Base-by-base conservation (phyloP, 176 grass and related monocot genomes). In the Oryza punctata region DNA sequence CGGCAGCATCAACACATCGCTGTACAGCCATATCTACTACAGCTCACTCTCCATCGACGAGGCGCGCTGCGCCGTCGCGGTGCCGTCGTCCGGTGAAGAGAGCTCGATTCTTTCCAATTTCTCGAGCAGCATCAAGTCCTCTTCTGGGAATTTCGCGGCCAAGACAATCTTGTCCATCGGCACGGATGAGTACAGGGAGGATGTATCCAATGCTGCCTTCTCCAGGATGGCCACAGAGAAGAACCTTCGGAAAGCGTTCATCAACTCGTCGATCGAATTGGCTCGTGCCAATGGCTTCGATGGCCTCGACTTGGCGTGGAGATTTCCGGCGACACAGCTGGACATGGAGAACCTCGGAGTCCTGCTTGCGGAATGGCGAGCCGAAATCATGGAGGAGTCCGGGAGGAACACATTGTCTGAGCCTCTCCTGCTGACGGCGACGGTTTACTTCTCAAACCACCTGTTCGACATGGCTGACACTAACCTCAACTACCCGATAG, bases 11-110 rank as follows among this genome's bases (percentile, higher is more conserved):
- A 78, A 93, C 41, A 14, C 88, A 12, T 89, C 91, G 26, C 69
- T 93, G 67, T 93, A 89, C 77, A 93, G 86, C 63, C 94, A 96
- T 67, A 72, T 96, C 80, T 96, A 93, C 81, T 96, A 96, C 86
- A 91, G 52, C 81, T 87, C 91, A 3, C 66, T 92, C 30, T 82
- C 81, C 67, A 85, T 91, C 59, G 91, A 93, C 13, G 84, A 85
- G 44, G 60, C 30, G 14, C 30, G 76, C 70, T 88, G 69, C 30
- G 18, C 67, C 0, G 50, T 85, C 16, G 28, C 59, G n/a, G 52
- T 82, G 1, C 81, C 84, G 11, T 50, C 84, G 8, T 50, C 71
- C 3, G 4, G 77, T 1, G 86, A 89, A 11, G 75, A 83, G 32
- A 38, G 78, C 47, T 60, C 73, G 0, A 15, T 44, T 64, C 79